Evolutionary conservation across 805 yeast genomes (phyloP).

Genomic region (Kodamaea hsintzibuensis): DNA sequence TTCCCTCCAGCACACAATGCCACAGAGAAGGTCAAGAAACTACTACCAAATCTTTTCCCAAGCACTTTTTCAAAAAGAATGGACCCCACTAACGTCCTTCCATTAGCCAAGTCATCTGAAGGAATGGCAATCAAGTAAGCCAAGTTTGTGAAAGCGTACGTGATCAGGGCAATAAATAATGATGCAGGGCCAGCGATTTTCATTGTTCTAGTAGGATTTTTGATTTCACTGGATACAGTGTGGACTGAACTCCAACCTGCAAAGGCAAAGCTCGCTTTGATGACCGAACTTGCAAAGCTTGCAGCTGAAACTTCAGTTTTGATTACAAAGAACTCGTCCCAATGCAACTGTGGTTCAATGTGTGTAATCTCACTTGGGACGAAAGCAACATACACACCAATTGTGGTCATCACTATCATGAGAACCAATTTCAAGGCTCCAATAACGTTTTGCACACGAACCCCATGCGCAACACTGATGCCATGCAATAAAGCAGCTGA

Average conservation of each 20-base stretch:
- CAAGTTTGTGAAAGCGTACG: conserved; percentile 53
- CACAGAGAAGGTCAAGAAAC: conserved; percentile 54
- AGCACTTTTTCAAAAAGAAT: conserved; percentile 55
- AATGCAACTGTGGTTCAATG: conserved; percentile 43
- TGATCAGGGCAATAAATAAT: conserved; percentile 44
- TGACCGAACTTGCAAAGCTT: conserved; percentile 53
- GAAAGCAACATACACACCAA: conserved; percentile 57
- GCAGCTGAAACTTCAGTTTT: conserved; percentile 40
- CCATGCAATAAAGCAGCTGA: conserved; percentile 52
- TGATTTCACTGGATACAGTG: conserved; percentile 59
- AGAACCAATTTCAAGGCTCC: conserved; percentile 62
- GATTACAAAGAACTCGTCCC: conserved; percentile 31
- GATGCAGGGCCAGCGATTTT: conserved; percentile 63
- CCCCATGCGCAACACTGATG: conserved; percentile 58
- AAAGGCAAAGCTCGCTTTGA: conserved; percentile 59
- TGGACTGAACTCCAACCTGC: conserved; percentile 68
- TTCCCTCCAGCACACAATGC: conserved; percentile 66
- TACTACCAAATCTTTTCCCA: conserved; percentile 54
- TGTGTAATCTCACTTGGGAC: conserved; percentile 45
- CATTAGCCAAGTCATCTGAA: conserved; percentile 50
- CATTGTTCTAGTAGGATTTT: conserved; percentile 57
- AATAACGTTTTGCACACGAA: conserved; percentile 58
- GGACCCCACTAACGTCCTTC: conserved; percentile 63
- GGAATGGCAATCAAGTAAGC: conserved; percentile 59
- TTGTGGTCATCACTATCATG: conserved; percentile 52